Base-by-base conservation (phyloP, 2,329 filamentous ascomycete species). In the Microdochium paspali region DNA sequence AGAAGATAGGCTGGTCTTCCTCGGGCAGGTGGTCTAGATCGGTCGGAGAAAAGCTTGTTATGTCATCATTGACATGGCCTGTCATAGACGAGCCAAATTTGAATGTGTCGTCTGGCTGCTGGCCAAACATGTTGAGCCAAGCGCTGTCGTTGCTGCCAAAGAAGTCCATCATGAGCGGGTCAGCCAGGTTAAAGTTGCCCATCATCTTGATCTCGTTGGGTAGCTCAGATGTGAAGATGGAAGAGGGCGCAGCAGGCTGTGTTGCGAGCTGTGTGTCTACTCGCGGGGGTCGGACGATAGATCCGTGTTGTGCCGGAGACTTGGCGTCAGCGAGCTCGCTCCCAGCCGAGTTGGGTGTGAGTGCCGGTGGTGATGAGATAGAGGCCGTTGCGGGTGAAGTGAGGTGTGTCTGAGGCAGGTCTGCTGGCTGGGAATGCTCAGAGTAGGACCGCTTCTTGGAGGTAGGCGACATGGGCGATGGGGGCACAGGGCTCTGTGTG, bases 191-290 rank as follows among this genome's bases (percentile, higher is more conserved):
- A 12, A 65, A 46, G 6, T 62, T 62, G 2, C 61, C 56, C 53
- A 73, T 58, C 66, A 69, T 66, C 53, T 66, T 70, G 2, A 66
- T 63, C 44, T 73, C 70, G 1, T 64, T 52, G 0, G 71, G 63
- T 6, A 74, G 53, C 49, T 71, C 65, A 0, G 67, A 55, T 0
- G 70, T 72, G 46, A 73, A 74, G 1, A 57, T 51, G 2, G 53
- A 52, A 1, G 59, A 48, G 31, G 56, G 60, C 45, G 59, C 54
- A 1, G 48, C 50, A 2, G 58, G 40, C 23, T 63, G 60, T 2
- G 55, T 53, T 40, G 57, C 56, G n/a, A 60, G 54, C 49, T 44
- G 58, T 40, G 51, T 52, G 44, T 25, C 50, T 50, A 48, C 51
- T 51, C 31, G 31, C 46, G 47, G 20, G 57, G 59, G 3, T 54